A percentile compares a stretch with the other conserved stretches of the same genome.
These are phyloP conservation scores for Kingdonia uniflora DNA, from an alignment of 164 flowering plant species.

Conservation along the genomic window DNA sequence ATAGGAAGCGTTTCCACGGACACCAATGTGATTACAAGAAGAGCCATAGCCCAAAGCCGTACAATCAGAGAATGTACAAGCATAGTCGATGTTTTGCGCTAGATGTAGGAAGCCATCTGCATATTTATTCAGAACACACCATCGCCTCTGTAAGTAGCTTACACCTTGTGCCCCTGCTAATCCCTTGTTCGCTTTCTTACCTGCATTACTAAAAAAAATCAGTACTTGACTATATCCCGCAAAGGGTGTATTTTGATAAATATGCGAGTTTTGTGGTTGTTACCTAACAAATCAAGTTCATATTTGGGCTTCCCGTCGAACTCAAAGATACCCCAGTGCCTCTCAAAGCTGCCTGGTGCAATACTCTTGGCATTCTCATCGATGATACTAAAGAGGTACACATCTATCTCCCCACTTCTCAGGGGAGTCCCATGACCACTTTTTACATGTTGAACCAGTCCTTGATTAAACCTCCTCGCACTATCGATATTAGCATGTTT, in stretches of 20 bases:
- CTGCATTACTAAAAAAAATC: no score
- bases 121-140: conserved; percentile 1
- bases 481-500: no score
- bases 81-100: not conserved
- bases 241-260: no score
- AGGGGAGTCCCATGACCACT: conserved; percentile 64
- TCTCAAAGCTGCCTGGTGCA: conserved; percentile 75
- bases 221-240: no score
- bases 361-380: conserved; percentile 74
- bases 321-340: conserved; percentile 95
- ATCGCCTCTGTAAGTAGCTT: conserved; percentile 20
- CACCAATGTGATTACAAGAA: conserved; percentile 45
- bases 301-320: conserved; percentile 87
- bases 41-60: conserved; percentile 66
- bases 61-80: conserved; percentile 43
- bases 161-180: conserved; percentile 50
- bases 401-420: conserved; percentile 39
- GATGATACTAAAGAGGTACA: conserved; percentile 70
- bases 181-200: conserved; percentile 19
- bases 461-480: conserved; percentile 76
- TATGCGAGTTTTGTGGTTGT: no score
- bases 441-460: conserved; percentile 44
- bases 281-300: conserved; percentile 49
- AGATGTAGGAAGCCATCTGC: not conserved
- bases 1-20: conserved; percentile 60